Conservation (phyloP, 371 early-diverging fungal genomes). For the Saksenaea oblongispora region DNA sequence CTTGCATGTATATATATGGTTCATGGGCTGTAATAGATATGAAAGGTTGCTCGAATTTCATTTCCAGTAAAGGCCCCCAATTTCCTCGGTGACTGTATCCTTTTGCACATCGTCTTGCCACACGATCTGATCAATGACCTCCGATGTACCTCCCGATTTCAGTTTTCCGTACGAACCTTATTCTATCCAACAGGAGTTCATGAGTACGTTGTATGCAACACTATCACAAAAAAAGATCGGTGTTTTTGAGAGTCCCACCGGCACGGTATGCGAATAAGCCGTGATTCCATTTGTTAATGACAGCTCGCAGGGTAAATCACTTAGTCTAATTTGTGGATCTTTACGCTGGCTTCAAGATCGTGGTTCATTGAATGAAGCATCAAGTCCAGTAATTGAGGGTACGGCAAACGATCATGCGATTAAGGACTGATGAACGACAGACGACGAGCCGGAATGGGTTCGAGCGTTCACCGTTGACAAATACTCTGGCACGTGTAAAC, state of each 20-base stretch:
- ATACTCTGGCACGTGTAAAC: background rate
- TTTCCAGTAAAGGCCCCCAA: no score
- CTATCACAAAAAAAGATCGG: slow-evolving; percentile 73
- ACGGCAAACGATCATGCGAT: slow-evolving; percentile 4
- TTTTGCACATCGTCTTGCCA: background rate
- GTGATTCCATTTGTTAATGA: background rate
- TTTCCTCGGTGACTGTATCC: no score
- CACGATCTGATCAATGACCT: slow-evolving; percentile 8
- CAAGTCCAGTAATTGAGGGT: background rate
- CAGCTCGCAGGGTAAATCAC: slow-evolving; percentile 74
- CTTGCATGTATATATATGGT: no score
- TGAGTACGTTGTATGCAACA: slow-evolving; percentile 70
- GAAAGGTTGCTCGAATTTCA: no score
- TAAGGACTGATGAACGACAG: background rate
- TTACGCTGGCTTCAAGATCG: slow-evolving; percentile 80
- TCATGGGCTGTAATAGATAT: no score
- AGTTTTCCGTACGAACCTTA: slow-evolving; percentile 78
- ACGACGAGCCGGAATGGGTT: slow-evolving; percentile 52
- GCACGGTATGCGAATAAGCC: slow-evolving; percentile 61
- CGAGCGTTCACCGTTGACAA: slow-evolving; percentile 19
- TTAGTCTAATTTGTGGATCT: slow-evolving; percentile 84
- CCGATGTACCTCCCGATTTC: slow-evolving; percentile 30
- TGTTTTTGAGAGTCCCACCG: slow-evolving; percentile 91
- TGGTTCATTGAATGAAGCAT: slow-evolving; percentile 13
- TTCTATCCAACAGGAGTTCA: slow-evolving; percentile 78